These are phyloP conservation scores for Echeveria elegans DNA, from an alignment of 164 flowering plant genomes.

Conservation along the genomic window DNA sequence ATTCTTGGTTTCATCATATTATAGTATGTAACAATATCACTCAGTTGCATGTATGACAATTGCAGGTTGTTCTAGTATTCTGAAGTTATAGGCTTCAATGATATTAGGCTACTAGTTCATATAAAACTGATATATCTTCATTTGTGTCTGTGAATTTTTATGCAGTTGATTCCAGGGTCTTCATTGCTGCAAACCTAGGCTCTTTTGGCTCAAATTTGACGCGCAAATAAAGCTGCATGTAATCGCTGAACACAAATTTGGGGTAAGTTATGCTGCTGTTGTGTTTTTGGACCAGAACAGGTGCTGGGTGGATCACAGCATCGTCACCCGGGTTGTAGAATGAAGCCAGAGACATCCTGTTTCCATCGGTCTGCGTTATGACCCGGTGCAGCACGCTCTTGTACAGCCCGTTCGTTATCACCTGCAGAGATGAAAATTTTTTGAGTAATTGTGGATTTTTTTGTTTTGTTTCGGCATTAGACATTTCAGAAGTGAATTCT, in stretches of 20 bases:
- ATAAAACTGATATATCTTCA: background rate
- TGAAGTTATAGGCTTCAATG: too few species aligned
- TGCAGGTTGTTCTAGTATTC: background rate
- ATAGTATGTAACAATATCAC: background rate
- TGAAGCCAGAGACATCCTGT: constrained; percentile 86
- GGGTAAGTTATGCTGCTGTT: constrained; percentile 37
- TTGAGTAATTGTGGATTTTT: background rate
- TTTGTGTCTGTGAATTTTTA: background rate
- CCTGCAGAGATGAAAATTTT: constrained; percentile 21
- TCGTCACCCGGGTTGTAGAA: constrained; percentile 91
- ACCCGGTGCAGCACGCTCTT: constrained; percentile 90
- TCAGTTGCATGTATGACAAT: background rate
- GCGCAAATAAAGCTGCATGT: background rate
- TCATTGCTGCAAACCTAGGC: constrained; percentile 88
- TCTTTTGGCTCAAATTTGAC: constrained; percentile 46
- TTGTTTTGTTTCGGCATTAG: background rate
- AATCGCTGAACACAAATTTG: constrained; percentile 29
- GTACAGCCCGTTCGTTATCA: constrained; percentile 90
- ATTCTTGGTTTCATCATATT: background rate
- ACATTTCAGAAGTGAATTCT: background rate
- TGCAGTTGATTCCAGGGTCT: constrained; percentile 26
- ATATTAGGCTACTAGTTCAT: too few species aligned
- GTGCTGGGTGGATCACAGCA: constrained; percentile 83
- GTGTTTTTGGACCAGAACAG: constrained; percentile 40
- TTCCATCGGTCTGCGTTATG: constrained; percentile 72